These are phyloP conservation scores for Urtica urens DNA, from an alignment of 306 rosid species.

Conservation along the genomic window DNA sequence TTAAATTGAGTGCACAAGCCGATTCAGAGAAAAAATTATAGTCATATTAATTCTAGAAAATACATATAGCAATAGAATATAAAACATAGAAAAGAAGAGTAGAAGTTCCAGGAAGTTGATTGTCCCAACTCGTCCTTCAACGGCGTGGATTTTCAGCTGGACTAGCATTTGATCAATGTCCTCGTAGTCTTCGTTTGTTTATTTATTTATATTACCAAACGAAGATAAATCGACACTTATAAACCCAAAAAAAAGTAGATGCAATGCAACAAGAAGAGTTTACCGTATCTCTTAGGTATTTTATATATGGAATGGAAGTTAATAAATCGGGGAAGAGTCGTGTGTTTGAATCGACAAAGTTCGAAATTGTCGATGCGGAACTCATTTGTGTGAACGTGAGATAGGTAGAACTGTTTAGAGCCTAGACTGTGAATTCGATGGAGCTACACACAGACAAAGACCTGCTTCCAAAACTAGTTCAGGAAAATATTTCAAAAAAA, in stretches of 20 bases:
- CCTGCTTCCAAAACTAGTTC: constrained; percentile 46
- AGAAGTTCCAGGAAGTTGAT: background rate
- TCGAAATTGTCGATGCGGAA: constrained; percentile 35
- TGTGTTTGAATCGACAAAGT: constrained; percentile 30
- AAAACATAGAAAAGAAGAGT: too few species aligned
- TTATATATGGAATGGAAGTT: constrained; percentile 13
- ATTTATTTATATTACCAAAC: background rate
- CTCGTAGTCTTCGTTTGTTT: background rate
- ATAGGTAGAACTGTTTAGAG: constrained; percentile 36
- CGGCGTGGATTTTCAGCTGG: constrained; percentile 9
- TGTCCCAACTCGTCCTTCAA: constrained; percentile 1
- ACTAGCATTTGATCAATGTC: background rate
- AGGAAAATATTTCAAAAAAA: constrained; percentile 30
- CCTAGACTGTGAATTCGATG: constrained; percentile 39
- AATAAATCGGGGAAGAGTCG: constrained; percentile 23
- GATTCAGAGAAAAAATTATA: too few species aligned
- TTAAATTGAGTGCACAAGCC: background rate
- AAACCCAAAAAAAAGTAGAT: constrained; percentile 17
- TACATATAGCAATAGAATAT: too few species aligned
- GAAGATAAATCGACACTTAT: constrained; percentile 8
- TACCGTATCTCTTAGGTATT: constrained; percentile 15
- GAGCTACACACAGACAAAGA: constrained; percentile 37
- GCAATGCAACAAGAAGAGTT: constrained; percentile 19
- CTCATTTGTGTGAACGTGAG: constrained; percentile 28
- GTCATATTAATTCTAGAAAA: too few species aligned